A percentile compares a stretch with the other conserved stretches of the same genome.
Conservation (phyloP, 768 basidiomycete species). For the Russula emetica region DNA sequence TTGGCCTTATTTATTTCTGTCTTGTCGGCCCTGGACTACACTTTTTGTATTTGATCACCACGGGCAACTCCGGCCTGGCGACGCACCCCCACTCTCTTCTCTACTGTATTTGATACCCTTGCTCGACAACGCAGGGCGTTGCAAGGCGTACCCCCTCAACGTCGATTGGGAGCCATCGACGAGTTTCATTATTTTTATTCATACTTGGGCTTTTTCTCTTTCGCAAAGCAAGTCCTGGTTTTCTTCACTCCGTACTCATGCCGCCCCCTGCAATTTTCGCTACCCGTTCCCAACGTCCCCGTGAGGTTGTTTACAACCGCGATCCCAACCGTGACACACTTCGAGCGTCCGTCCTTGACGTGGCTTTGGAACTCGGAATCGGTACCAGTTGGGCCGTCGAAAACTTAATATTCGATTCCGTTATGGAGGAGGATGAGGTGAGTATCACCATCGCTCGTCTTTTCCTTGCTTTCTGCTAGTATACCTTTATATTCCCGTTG, state of each 20-base stretch:
- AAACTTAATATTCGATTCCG: conserved; percentile 68
- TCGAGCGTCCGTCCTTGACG: conserved; percentile 71
- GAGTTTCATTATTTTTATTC: background rate
- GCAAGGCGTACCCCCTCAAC: conserved; percentile 2
- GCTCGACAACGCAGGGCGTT: conserved; percentile 18
- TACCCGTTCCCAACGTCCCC: conserved; percentile 10
- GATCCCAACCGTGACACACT: conserved; percentile 48
- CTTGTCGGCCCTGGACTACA: background rate
- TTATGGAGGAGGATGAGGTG: conserved; percentile 48
- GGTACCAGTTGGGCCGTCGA: conserved; percentile 55
- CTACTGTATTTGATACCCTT: background rate
- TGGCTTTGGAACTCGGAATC: conserved; percentile 63
- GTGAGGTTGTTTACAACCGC: conserved; percentile 32
- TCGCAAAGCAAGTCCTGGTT: background rate
- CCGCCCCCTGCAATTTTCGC: conserved; percentile 5
- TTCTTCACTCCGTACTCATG: background rate
- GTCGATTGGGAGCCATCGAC: background rate
- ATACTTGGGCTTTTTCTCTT: background rate
- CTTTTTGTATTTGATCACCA: background rate
- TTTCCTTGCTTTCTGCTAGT: background rate
- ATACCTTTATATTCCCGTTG: background rate
- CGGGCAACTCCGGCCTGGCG: background rate
- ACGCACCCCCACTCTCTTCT: background rate
- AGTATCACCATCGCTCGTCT: conserved; percentile 14
- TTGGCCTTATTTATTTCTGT: conserved; percentile 12